A percentile compares a stretch with the other conserved stretches of the same genome.
Conservation (phyloP, 2,329 filamentous ascomycete species). For the Calonectria fujianensis region DNA sequence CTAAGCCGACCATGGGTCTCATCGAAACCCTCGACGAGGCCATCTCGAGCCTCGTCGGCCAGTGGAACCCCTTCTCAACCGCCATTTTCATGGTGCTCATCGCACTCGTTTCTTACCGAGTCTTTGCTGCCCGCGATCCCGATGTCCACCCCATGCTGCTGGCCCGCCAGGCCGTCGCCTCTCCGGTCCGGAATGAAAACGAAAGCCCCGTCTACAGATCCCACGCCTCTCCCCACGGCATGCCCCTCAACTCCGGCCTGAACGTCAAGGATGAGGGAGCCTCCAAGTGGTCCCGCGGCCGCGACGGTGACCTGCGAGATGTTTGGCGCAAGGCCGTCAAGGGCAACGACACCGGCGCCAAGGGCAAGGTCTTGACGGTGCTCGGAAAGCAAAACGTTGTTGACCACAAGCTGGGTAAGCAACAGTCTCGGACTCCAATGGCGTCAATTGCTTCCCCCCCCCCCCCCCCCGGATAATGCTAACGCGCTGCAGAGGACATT, state of each 20-base stretch:
- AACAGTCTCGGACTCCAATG: background rate
- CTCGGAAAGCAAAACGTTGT: constrained; percentile 83
- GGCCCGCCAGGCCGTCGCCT: constrained; percentile 86
- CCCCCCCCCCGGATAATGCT: constrained; percentile 20
- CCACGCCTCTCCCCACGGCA: constrained; percentile 89
- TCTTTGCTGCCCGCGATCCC: constrained; percentile 84
- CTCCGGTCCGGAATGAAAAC: constrained; percentile 86
- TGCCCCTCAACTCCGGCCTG: constrained; percentile 84
- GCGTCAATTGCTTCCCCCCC: background rate
- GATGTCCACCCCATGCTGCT: constrained; percentile 95
- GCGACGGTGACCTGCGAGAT: constrained; percentile 92
- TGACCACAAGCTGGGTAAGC: constrained; percentile 79
- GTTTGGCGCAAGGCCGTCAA: constrained; percentile 86
- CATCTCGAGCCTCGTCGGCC: constrained; percentile 80
- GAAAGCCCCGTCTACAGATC: constrained; percentile 91
- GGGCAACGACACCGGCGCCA: constrained; percentile 79
- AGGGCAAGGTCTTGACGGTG: constrained; percentile 85
- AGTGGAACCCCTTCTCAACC: constrained; percentile 90
- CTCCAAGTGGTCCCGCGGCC: constrained; percentile 88
- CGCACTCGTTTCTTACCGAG: constrained; percentile 80
- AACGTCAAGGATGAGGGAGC: constrained; percentile 88
- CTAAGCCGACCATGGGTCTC: constrained; percentile 61
- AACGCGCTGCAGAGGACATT: constrained; percentile 73
- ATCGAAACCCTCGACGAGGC: constrained; percentile 81
- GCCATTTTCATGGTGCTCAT: constrained; percentile 79